These are phyloP conservation scores for Lepraria neglecta DNA, from an alignment of 495 filamentous ascomycete genomes.

Conservation along the genomic window DNA sequence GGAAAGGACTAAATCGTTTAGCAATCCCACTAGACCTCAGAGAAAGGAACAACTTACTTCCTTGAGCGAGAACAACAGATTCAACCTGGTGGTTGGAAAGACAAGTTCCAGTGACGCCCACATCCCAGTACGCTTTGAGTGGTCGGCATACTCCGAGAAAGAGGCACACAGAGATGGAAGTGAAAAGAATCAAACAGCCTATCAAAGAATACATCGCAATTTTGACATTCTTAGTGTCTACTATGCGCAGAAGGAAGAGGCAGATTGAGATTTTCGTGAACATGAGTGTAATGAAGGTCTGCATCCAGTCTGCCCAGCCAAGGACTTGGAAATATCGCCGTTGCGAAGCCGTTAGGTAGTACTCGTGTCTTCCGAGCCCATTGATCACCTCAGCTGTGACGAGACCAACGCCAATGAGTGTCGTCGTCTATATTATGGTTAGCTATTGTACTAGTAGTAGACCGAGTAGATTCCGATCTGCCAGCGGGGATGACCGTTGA, in stretches of 20 bases:
- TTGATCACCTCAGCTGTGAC: conserved; percentile 22
- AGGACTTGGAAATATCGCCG: conserved; percentile 13
- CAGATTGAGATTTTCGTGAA: conserved; percentile 27
- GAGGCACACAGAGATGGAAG: conserved; percentile 16
- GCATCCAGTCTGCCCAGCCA: conserved; percentile 27
- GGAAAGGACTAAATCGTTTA: conserved; percentile 3
- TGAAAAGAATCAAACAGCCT: conserved; percentile 15
- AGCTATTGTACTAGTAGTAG: background rate
- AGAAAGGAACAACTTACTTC: conserved; percentile 16
- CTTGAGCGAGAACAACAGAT: conserved; percentile 24
- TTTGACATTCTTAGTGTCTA: conserved; percentile 11
- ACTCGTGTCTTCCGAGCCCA: conserved; percentile 24
- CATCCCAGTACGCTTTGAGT: conserved; percentile 24
- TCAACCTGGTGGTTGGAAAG: conserved; percentile 20
- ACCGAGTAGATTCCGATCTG: too few relatives aligned
- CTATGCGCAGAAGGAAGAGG: conserved; percentile 24
- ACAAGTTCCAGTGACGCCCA: conserved; percentile 19
- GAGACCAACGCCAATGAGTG: conserved; percentile 21
- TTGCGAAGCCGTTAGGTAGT: conserved; percentile 21
- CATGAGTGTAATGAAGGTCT: conserved; percentile 23
- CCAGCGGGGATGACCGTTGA: too few relatives aligned
- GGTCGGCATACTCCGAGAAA: conserved; percentile 26
- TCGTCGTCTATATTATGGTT: conserved; percentile 16
- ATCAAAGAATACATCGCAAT: conserved; percentile 19
- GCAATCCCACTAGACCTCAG: background rate